Evolutionary conservation across 1,284 basidiomycete genomes (phyloP).

Genomic region (Tylopilus sp.): DNA sequence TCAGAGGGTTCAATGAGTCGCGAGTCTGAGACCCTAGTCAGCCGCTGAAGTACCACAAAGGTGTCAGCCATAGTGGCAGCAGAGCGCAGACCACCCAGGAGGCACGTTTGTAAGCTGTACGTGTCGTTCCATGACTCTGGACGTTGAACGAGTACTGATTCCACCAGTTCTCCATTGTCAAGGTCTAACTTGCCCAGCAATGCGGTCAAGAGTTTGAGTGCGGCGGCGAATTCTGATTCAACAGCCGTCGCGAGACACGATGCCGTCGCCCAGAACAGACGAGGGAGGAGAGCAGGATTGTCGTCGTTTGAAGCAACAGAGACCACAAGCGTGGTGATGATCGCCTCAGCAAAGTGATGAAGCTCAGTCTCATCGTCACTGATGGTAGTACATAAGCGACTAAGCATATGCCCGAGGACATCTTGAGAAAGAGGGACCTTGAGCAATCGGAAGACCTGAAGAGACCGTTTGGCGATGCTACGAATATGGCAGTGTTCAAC

Average conservation of each 20-base stretch:
- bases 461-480: constrained; percentile 83
- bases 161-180: constrained; percentile 61
- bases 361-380: constrained; percentile 69
- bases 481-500: constrained; percentile 87
- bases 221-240: constrained; percentile 78
- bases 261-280: constrained; percentile 85
- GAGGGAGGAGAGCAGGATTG: constrained; percentile 67
- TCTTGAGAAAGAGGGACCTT: constrained; percentile 69
- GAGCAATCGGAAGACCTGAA: constrained; percentile 89
- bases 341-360: constrained; percentile 82
- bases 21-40: constrained; percentile 64
- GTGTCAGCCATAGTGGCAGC: constrained; percentile 68
- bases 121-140: constrained; percentile 75
- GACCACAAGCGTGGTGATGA: constrained; percentile 75
- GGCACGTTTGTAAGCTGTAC: constrained; percentile 68
- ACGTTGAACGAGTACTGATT: constrained; percentile 64
- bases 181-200: constrained; percentile 77
- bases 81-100: constrained; percentile 82
- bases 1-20: constrained; percentile 73
- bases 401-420: constrained; percentile 80
- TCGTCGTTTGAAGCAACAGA: constrained; percentile 61
- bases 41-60: constrained; percentile 66
- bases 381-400: constrained; percentile 83
- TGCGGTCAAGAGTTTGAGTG: constrained; percentile 65
- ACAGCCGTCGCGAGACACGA: constrained; percentile 84